phyloP scores from a whole-genome alignment of 768 basidiomycete species.

The Phaeotremella skinneri region DNA sequence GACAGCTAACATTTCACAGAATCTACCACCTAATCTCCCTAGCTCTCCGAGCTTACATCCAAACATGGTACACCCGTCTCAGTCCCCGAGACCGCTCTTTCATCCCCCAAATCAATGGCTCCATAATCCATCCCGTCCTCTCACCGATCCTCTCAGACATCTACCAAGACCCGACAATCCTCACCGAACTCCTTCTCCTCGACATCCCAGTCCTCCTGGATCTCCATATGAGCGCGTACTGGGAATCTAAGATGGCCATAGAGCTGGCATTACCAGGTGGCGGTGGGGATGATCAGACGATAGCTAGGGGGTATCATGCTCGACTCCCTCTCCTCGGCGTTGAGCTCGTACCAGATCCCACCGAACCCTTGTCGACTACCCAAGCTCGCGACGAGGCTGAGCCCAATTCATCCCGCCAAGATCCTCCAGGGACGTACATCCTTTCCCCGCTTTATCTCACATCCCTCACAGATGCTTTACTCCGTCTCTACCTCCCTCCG shows the following conservation, averaged over 20 bases:
- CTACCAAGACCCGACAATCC: constrained; percentile 12
- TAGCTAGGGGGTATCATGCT: constrained; percentile 23
- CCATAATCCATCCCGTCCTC: constrained; percentile 30
- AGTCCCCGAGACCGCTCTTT: constrained; percentile 36
- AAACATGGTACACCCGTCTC: constrained; percentile 43
- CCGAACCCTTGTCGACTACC: not conserved
- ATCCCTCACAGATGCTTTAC: constrained; percentile 63
- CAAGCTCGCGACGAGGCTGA: too few species aligned
- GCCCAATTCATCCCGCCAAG: not conserved
- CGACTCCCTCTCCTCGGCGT: constrained; percentile 33
- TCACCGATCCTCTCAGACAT: constrained; percentile 27
- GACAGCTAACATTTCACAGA: constrained; percentile 10
- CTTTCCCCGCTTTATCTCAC: constrained; percentile 40
- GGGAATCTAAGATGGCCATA: constrained; percentile 15
- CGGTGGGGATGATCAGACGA: not conserved
- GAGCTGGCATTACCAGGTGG: not conserved
- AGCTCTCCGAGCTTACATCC: constrained; percentile 33
- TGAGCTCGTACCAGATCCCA: not conserved
- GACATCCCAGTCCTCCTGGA: constrained; percentile 34
- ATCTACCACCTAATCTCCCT: constrained; percentile 39
- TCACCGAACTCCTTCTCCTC: constrained; percentile 30
- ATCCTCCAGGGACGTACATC: constrained; percentile 15
- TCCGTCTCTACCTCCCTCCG: constrained; percentile 68
- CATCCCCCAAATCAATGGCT: constrained; percentile 25
- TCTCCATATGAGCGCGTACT: constrained; percentile 30